Evolutionary conservation across 495 filamentous ascomycete species (phyloP), one percentile per base, ranked within the genome.

Genomic region (Clohesyomyces aquaticus): DNA sequence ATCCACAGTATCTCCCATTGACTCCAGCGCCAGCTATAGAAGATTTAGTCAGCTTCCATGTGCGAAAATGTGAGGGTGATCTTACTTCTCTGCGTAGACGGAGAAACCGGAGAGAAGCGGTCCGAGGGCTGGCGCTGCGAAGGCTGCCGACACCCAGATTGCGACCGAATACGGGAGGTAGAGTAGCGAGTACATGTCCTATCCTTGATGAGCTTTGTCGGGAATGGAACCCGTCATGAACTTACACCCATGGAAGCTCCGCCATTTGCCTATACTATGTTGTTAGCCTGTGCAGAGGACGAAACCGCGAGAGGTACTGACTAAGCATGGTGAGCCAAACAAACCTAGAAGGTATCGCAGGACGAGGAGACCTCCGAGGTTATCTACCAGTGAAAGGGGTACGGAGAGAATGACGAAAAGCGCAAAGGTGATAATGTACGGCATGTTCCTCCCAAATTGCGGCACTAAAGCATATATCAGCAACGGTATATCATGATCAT

Each of bases 81-180:
- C 59, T 6, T 38, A 38, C 32, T 66, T 59, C 12, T 29, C 22
- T 21, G 28, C 32, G 23, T 62, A 62, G 35, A 28, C 84, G 4
- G 83, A 78, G 68, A 85, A 87, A 23, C 83, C 84, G 25, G 80
- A 81, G 11, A 86, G 75, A 0, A 86, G 74, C 8, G 84, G 85
- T 4, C 83, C 85, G 0, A 87, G 75, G 2, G 81, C 78, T n/a
- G 81, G 80, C 71, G 63, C 66, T 55, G 74, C 65, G 51, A 68
- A 71, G 14, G 52, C 60, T 12, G 79, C 76, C 4, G 77, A 70
- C 23, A 80, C 80, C 81, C 81, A 83, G 28, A 74, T 55, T 38
- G 77, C 76, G 52, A 83, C 68, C 8, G 76, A 75, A 56, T 78
- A 81, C 9, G 80, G 79, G 22, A 82, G 70, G 38, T 79, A 71